Percentiles rank a stretch among this genome's conserved stretches.
phyloP scores from a whole-genome alignment of 345 rosid genomes.

The Corchorus capsularis region DNA sequence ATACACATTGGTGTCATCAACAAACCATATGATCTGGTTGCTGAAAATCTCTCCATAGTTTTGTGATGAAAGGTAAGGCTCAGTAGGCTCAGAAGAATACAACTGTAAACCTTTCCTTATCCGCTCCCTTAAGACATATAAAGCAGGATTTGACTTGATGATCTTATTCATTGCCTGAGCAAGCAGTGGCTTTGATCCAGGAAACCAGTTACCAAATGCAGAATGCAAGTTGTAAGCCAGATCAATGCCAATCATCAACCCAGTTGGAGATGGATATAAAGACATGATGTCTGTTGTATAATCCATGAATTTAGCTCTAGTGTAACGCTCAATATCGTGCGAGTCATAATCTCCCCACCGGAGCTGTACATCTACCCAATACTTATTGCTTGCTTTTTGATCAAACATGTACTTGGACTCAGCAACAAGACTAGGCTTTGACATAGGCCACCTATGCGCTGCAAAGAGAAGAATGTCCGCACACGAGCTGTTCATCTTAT shows the following conservation, averaged over 20 bases:
- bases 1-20: slow-evolving; percentile 98
- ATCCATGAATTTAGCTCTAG: slow-evolving; percentile 99
- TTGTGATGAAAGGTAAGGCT: slow-evolving; percentile 96
- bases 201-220: slow-evolving; percentile 99
- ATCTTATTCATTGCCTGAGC: slow-evolving; percentile 99
- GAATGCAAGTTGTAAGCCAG: slow-evolving; percentile 98
- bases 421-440: slow-evolving; percentile 99
- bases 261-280: slow-evolving; percentile 99
- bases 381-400: slow-evolving; percentile 97
- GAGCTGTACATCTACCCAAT: slow-evolving; percentile 99
- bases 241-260: slow-evolving; percentile 99
- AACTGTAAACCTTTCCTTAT: slow-evolving; percentile 98
- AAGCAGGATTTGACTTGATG: slow-evolving; percentile 99
- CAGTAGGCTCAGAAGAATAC: slow-evolving; percentile 99
- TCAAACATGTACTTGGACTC: slow-evolving; percentile 98
- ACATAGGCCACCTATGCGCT: slow-evolving; percentile 99
- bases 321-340: slow-evolving; percentile 97
- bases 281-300: slow-evolving; percentile 99
- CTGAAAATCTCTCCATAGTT: slow-evolving; percentile 99
- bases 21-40: slow-evolving; percentile 99
- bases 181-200: slow-evolving; percentile 95
- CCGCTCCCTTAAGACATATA: slow-evolving; percentile 96
- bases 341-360: slow-evolving; percentile 99
- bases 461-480: slow-evolving; percentile 99
- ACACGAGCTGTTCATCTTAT: slow-evolving; percentile 99